Base-by-base conservation (phyloP, 805 yeast species). In the Hanseniaspora lindneri region DNA sequence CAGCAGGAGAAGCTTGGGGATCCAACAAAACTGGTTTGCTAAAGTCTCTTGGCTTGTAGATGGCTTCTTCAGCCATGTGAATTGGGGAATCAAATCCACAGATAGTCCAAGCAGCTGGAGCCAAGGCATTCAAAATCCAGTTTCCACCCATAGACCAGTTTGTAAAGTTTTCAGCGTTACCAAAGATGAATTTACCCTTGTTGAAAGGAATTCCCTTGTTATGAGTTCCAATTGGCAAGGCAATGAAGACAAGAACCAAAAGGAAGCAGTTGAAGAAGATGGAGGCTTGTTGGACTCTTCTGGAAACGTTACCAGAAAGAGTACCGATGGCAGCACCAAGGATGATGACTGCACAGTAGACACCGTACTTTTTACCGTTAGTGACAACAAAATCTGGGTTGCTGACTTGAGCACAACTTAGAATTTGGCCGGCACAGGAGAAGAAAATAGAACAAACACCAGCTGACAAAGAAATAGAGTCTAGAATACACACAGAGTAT, bases 31-130 rank as follows among this genome's bases (percentile, higher is more conserved):
- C 41, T 17, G 41, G 47, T 16, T 37, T 48, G 3, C 5, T 72
- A 33, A 32, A 16, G 13, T 48, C 67, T 47, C 54, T 69, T 2
- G 77, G 66, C 13, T 84, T 80, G 56, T 77, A 73, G 49, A 68
- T 67, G 20, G 81, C 80, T 60, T 80, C 86, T 60, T 80, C 87
- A 13, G 80, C 69, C 77, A 79, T 75, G 63, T 80, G 85, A 41
- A 80, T 77, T 56, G 80, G 75, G 4, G 82, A 74, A 60, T 80
- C 86, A 59, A 78, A 79, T 1, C 82, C 79, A 35, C 83, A 82
- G 62, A 80, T 77, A 25, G 84, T 78, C 87, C 87, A 80, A 51
- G 79, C 73, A 3, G 78, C 75, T 0, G 84, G 79, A 73, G 77
- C 71, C 72, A 77, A 75, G 1, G 62, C 62, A 56, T 77, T 65